A percentile compares a stretch with the other conserved stretches of the same genome.
These are phyloP conservation scores for sunflower (Helianthus annuus) DNA, from an alignment of 129 eudicot species.

Conservation along the genomic window HanXRQr2.0-SUNRISE NC_035434.2:26131285-26131784, in stretches of 20 bases:
- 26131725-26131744: no score
- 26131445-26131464: constrained; percentile 76
- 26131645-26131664: no score
- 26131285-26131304: not conserved
- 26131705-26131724: no score
- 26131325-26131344: constrained; percentile 67
- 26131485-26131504: constrained; percentile 53
- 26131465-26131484: constrained; percentile 62
- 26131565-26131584: not conserved
- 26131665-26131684: no score
- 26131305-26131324: not conserved
- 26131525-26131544: not conserved
- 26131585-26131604: not conserved
- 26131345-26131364: constrained; percentile 91
- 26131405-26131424: constrained; percentile 82
- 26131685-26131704: no score
- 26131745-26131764: no score
- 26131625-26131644: no score
- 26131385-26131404: constrained; percentile 54
- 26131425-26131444: constrained; percentile 71
- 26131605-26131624: constrained; percentile 56
- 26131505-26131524: constrained; percentile 58
- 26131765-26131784: no score
- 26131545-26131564: not conserved
- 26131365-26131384: constrained; percentile 81